phyloP scores from a whole-genome alignment of 2,329 filamentous ascomycete genomes.

The Rutstroemia sp. region DNA sequence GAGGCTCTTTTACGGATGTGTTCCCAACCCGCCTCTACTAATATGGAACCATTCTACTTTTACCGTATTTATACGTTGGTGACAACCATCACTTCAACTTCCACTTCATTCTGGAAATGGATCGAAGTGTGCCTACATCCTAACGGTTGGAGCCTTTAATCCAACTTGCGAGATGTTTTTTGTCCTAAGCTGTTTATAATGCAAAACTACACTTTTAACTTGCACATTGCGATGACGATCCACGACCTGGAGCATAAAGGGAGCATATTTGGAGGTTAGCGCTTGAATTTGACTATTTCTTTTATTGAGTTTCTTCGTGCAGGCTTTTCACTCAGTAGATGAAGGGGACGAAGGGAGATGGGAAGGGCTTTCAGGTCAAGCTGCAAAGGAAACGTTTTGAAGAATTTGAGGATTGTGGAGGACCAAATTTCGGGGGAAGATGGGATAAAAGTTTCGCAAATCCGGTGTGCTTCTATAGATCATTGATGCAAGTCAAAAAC shows the following conservation, averaged over 20 bases:
- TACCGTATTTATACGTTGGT: neutral
- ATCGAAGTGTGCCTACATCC: neutral
- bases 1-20: conserved; percentile 1
- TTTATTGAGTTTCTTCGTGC: neutral
- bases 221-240: conserved; percentile 8
- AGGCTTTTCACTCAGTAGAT: neutral
- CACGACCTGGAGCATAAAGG: conserved; percentile 17
- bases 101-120: neutral
- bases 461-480: neutral
- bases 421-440: neutral
- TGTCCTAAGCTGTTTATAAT: conserved; percentile 7
- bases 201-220: neutral
- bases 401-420: neutral
- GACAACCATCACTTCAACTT: neutral
- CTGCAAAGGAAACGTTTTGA: neutral
- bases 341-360: neutral
- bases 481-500: conserved; percentile 1
- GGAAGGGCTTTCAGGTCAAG: neutral
- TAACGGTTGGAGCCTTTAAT: neutral
- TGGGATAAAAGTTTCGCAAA: neutral
- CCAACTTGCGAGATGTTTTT: conserved; percentile 1
- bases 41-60: conserved; percentile 8
- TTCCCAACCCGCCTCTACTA: conserved; percentile 3
- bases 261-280: conserved; percentile 23
- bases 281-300: conserved; percentile 15